Percentiles rank a stretch among this genome's conserved stretches.
Conservation (phyloP, 345 rosid species). For the Euphorbia tirucalli region DNA sequence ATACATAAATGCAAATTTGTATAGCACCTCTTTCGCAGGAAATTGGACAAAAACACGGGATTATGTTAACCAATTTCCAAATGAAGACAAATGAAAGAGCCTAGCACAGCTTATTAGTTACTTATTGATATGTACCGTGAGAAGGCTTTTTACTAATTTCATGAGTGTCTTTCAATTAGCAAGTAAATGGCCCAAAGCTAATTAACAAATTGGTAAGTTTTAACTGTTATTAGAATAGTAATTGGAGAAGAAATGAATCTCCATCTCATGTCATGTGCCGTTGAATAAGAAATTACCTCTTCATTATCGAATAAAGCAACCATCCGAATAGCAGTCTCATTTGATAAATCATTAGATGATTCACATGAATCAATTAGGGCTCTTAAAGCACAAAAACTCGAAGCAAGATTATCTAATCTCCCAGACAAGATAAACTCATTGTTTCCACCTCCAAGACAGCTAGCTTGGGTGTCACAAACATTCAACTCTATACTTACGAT, state of each 20-base stretch:
- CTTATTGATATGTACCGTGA: background rate
- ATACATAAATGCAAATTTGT: background rate
- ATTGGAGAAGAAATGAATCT: slow-evolving; percentile 12
- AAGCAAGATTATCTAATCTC: slow-evolving; percentile 92
- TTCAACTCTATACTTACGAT: slow-evolving; percentile 82
- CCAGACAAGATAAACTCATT: slow-evolving; percentile 92
- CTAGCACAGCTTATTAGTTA: background rate
- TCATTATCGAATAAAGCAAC: slow-evolving; percentile 94
- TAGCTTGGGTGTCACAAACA: slow-evolving; percentile 92
- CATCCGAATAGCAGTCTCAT: slow-evolving; percentile 72
- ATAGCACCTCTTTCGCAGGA: background rate
- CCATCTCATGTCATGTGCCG: background rate
- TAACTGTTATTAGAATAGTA: background rate
- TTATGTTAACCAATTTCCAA: background rate
- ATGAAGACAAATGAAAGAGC: background rate
- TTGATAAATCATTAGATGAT: slow-evolving; percentile 49
- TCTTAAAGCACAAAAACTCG: slow-evolving; percentile 82
- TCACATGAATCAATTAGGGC: slow-evolving; percentile 79
- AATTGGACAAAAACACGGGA: background rate
- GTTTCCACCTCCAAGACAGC: slow-evolving; percentile 95
- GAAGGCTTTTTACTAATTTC: background rate
- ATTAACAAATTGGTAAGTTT: background rate
- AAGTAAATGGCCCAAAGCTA: background rate
- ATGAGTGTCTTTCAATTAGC: background rate
- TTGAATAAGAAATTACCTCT: slow-evolving; percentile 54